Percentiles rank a stretch among this genome's conserved stretches.
phyloP scores from a whole-genome alignment of 257 asterid genomes.

The Avicennia marina region DNA sequence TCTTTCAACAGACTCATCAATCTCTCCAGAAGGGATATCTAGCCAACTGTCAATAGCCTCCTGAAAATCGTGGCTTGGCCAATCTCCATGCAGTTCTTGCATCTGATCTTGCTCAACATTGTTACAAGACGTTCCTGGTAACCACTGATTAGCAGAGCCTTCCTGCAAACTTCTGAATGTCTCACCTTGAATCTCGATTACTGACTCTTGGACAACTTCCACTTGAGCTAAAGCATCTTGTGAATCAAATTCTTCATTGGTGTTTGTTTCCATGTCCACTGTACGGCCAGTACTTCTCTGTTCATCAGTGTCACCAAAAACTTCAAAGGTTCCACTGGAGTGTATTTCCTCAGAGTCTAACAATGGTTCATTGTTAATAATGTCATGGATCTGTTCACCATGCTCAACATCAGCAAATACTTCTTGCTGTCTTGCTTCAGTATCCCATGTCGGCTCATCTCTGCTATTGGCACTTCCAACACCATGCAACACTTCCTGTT shows the following conservation, averaged over 20 bases:
- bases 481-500: constrained; percentile 17
- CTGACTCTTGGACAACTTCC: constrained; percentile 36
- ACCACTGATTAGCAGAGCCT: constrained; percentile 26
- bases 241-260: constrained; percentile 32
- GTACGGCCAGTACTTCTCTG: constrained; percentile 18
- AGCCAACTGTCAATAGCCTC: constrained; percentile 69
- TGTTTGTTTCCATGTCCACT: constrained; percentile 22
- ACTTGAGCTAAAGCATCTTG: constrained; percentile 36
- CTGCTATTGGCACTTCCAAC: constrained; percentile 12
- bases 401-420: constrained; percentile 11
- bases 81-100: constrained; percentile 47
- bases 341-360: constrained; percentile 24
- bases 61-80: constrained; percentile 52
- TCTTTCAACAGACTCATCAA: constrained; percentile 36
- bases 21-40: constrained; percentile 55
- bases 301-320: constrained; percentile 27
- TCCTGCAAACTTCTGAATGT: constrained; percentile 28
- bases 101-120: constrained; percentile 30
- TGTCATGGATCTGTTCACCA: constrained; percentile 16
- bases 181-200: constrained; percentile 23
- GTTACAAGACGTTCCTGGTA: constrained; percentile 30
- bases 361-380: constrained; percentile 17
- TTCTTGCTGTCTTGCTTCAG: constrained; percentile 24
- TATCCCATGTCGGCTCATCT: constrained; percentile 22
- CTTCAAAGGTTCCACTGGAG: constrained; percentile 23